Evolutionary conservation across 73 alveolate species (phyloP).

Genomic region (Blepharisma stoltei): DNA sequence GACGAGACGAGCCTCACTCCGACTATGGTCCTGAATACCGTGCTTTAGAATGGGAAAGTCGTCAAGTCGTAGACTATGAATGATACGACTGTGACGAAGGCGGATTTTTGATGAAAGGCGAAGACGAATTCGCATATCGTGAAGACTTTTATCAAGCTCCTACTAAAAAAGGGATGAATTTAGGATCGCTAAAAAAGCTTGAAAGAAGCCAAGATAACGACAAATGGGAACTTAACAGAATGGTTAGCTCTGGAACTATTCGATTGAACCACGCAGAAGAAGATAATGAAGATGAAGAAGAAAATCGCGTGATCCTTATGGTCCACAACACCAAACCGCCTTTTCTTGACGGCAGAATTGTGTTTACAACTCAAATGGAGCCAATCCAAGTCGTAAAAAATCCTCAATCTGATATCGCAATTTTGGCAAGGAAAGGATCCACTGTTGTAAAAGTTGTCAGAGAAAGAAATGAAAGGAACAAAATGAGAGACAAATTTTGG

Average conservation of each 20-base stretch:
- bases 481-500: slow-evolving; percentile 96
- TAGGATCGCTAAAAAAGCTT: slow-evolving; percentile 31
- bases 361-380: slow-evolving; percentile 90
- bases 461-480: slow-evolving; percentile 89
- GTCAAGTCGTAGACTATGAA: slow-evolving; percentile 80
- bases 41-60: slow-evolving; percentile 82
- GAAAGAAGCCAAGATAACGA: slow-evolving; percentile 90
- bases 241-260: slow-evolving; percentile 90
- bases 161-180: slow-evolving; percentile 42
- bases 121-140: slow-evolving; percentile 64
- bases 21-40: slow-evolving; percentile 39
- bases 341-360: slow-evolving; percentile 95
- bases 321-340: slow-evolving; percentile 98
- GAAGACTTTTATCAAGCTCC: slow-evolving; percentile 58
- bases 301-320: slow-evolving; percentile 85
- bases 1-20: slow-evolving; percentile 37
- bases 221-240: slow-evolving; percentile 97
- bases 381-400: slow-evolving; percentile 97
- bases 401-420: slow-evolving; percentile 97
- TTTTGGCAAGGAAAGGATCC: slow-evolving; percentile 95
- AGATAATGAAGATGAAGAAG: slow-evolving; percentile 84
- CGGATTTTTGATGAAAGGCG: slow-evolving; percentile 70
- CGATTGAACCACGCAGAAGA: slow-evolving; percentile 54
- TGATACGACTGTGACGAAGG: slow-evolving; percentile 98
- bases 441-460: slow-evolving; percentile 83